Conservation (phyloP, 176 grass and related monocot species). For the Melocanna baccifera region DNA sequence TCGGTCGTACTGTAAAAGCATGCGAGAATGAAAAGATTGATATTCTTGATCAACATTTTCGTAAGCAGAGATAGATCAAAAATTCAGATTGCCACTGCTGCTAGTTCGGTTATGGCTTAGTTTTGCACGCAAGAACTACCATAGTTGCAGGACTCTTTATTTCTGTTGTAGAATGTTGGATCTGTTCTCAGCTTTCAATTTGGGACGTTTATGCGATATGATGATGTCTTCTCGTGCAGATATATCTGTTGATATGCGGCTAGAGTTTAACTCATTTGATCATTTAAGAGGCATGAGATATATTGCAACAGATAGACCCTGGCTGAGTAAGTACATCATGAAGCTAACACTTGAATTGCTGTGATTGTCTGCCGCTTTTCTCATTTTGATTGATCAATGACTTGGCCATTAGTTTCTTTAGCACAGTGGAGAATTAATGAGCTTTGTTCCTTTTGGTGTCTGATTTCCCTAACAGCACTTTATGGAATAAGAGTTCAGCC, state of each 20-base stretch:
- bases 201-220: neutral
- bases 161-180: neutral
- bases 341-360: neutral
- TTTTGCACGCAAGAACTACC: neutral
- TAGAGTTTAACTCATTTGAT: slow-evolving; percentile 56
- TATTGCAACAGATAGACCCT: slow-evolving; percentile 77
- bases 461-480: slow-evolving; percentile 53
- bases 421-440: slow-evolving; percentile 7
- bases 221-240: slow-evolving; percentile 41
- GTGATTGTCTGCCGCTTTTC: slow-evolving; percentile 10
- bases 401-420: slow-evolving; percentile 3
- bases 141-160: neutral
- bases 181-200: neutral
- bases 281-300: slow-evolving; percentile 56
- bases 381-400: slow-evolving; percentile 21
- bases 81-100: neutral
- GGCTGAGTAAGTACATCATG: slow-evolving; percentile 71
- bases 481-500: slow-evolving; percentile 88
- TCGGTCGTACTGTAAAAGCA: neutral
- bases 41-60: neutral
- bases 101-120: neutral
- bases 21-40: neutral
- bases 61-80: neutral
- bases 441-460: slow-evolving; percentile 10
- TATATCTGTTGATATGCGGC: slow-evolving; percentile 54